phyloP scores from a whole-genome alignment of 1,284 basidiomycete genomes.

The Ceratobasidium sp. region DNA sequence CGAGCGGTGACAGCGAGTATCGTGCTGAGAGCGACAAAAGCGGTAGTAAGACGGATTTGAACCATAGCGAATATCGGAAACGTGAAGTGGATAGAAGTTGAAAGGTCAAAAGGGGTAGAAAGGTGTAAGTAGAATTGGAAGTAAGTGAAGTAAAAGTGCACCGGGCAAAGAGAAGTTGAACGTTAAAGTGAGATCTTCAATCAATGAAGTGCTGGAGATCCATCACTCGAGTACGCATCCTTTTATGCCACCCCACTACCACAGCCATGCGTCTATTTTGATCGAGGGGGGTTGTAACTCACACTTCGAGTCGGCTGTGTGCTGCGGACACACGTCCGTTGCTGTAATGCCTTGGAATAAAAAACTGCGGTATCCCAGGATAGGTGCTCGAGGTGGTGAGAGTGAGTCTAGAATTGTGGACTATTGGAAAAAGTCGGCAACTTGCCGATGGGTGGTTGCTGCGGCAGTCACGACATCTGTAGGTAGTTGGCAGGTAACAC shows the following conservation, averaged over 20 bases:
- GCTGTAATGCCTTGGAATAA: background rate
- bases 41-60: constrained; percentile 6
- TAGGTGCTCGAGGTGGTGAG: background rate
- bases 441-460: no score
- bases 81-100: background rate
- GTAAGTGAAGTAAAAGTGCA: constrained; percentile 4
- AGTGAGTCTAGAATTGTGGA: no score
- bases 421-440: no score
- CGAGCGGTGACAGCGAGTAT: background rate
- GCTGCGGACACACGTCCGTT: constrained; percentile 2
- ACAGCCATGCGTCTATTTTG: background rate
- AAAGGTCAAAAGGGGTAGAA: background rate
- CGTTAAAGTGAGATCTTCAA: background rate
- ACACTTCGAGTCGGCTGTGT: background rate
- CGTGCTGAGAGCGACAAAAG: constrained; percentile 12
- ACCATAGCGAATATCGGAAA: background rate
- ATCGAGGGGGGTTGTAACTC: background rate
- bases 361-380: background rate
- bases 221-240: no score
- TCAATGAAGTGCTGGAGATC: constrained; percentile 25
- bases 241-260: constrained; percentile 3
- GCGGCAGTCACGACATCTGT: no score
- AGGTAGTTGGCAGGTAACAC: no score
- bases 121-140: no score
- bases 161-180: constrained; percentile 8